These are phyloP conservation scores for Xerocomus nothofagi DNA, from an alignment of 1,284 basidiomycete genomes.

Conservation along the genomic window DNA sequence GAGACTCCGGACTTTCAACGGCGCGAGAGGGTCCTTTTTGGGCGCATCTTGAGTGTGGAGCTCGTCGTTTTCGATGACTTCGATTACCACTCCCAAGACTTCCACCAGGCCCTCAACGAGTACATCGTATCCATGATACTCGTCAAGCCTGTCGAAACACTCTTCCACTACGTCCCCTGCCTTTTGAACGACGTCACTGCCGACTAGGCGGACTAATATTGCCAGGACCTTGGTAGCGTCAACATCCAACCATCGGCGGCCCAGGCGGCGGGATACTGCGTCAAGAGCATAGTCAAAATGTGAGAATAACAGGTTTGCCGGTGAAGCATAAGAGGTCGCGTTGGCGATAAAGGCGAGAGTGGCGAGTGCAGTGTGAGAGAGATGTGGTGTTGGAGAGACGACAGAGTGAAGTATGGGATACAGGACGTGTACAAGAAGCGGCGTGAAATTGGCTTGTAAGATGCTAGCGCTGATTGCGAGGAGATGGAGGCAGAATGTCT, in stretches of 20 bases:
- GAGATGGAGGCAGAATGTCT: constrained; percentile 66
- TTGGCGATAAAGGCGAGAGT: constrained; percentile 69
- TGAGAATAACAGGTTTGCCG: constrained; percentile 81
- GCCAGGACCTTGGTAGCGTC: constrained; percentile 80
- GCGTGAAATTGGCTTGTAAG: constrained; percentile 62
- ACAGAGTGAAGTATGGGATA: constrained; percentile 85
- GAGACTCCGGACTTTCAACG: constrained; percentile 35
- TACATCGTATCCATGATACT: constrained; percentile 86
- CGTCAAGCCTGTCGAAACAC: constrained; percentile 91
- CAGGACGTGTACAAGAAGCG: constrained; percentile 74
- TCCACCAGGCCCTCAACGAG: constrained; percentile 87
- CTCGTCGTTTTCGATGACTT: constrained; percentile 62
- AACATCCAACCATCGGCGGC: constrained; percentile 73
- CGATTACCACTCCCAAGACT: constrained; percentile 77
- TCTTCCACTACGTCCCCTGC: constrained; percentile 93
- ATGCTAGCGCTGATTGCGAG: constrained; percentile 70
- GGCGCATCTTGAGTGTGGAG: constrained; percentile 16
- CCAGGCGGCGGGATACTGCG: constrained; percentile 78
- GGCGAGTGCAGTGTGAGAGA: constrained; percentile 71
- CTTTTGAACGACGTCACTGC: constrained; percentile 78
- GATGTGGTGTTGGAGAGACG: constrained; percentile 63
- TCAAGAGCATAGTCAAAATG: constrained; percentile 96
- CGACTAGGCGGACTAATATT: constrained; percentile 82
- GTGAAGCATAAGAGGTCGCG: constrained; percentile 77
- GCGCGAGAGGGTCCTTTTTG: constrained; percentile 20